These are phyloP conservation scores for Naganishia antarctica DNA, from an alignment of 768 basidiomycete species.

Conservation along the genomic window DNA sequence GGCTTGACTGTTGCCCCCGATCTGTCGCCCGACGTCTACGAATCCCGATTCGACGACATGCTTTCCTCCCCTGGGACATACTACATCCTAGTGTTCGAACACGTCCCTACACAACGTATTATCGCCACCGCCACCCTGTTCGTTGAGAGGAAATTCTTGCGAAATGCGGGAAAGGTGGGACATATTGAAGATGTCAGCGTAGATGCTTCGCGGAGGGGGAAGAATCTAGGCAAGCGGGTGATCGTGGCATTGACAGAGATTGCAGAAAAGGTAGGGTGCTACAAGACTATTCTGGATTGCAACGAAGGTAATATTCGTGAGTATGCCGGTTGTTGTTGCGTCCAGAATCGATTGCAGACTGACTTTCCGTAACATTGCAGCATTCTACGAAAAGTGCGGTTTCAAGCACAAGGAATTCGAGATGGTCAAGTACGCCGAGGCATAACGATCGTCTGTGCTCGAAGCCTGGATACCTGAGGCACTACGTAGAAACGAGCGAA, in stretches of 20 bases:
- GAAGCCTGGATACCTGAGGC: not conserved
- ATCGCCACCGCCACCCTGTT: slow-evolving; percentile 79
- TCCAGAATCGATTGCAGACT: not conserved
- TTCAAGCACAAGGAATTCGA: slow-evolving; percentile 79
- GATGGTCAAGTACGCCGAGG: slow-evolving; percentile 59
- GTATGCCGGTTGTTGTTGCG: slow-evolving; percentile 47
- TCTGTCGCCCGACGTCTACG: slow-evolving; percentile 65
- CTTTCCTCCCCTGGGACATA: slow-evolving; percentile 57
- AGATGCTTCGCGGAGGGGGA: slow-evolving; percentile 77
- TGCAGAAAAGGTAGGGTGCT: slow-evolving; percentile 69
- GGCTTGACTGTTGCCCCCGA: slow-evolving; percentile 68
- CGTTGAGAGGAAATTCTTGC: slow-evolving; percentile 89
- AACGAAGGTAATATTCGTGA: slow-evolving; percentile 82
- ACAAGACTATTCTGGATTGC: slow-evolving; percentile 98
- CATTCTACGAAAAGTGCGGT: slow-evolving; percentile 96
- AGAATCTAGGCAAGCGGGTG: slow-evolving; percentile 79
- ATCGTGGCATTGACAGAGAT: slow-evolving; percentile 80
- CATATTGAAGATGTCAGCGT: slow-evolving; percentile 99
- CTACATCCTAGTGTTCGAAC: slow-evolving; percentile 77
- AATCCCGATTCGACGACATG: slow-evolving; percentile 53
- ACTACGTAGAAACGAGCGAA: not conserved
- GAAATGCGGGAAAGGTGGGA: slow-evolving; percentile 76
- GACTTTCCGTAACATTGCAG: too few relatives aligned
- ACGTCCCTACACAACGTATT: slow-evolving; percentile 67
- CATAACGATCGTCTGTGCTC: not conserved